Evolutionary conservation across 164 flowering plant genomes (phyloP).

Genomic region (Magnolia kwangsiensis): DNA sequence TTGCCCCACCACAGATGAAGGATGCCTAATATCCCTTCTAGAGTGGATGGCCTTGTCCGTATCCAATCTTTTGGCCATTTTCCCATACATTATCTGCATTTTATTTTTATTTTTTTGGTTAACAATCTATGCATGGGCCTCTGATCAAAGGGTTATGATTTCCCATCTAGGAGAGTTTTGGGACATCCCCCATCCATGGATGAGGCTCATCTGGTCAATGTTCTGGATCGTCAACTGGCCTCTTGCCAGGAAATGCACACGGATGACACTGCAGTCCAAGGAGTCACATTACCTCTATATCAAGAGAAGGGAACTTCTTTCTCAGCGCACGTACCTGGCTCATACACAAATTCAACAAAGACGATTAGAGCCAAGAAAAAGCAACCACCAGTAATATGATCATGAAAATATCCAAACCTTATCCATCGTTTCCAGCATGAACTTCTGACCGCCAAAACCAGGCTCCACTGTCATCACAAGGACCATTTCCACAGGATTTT

Average conservation of each 20-base stretch:
- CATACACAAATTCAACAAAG: constrained; percentile 7
- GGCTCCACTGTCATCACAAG: constrained; percentile 99
- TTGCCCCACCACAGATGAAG: no score
- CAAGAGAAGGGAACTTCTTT: constrained; percentile 87
- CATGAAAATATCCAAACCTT: constrained; percentile 46
- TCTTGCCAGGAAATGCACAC: background rate
- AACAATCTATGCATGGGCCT: no score
- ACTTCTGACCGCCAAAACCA: constrained; percentile 98
- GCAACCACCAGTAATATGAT: constrained; percentile 1
- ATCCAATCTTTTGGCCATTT: no score
- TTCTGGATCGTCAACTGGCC: no score
- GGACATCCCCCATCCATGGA: background rate
- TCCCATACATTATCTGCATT: no score
- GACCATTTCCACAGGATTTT: constrained; percentile 90
- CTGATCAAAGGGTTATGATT: no score
- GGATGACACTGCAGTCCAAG: background rate
- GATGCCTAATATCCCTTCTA: no score
- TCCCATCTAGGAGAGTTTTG: background rate
- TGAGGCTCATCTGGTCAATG: no score
- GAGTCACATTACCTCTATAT: constrained; percentile 65
- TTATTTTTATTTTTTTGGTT: no score
- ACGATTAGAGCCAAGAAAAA: constrained; percentile 4
- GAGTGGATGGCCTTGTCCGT: no score
- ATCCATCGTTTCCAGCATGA: constrained; percentile 95
- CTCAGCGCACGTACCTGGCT: constrained; percentile 69